These are phyloP conservation scores for Acanthamoeba triangularis DNA, from an alignment of 208 protist genomes.

Conservation along the genomic window DNA sequence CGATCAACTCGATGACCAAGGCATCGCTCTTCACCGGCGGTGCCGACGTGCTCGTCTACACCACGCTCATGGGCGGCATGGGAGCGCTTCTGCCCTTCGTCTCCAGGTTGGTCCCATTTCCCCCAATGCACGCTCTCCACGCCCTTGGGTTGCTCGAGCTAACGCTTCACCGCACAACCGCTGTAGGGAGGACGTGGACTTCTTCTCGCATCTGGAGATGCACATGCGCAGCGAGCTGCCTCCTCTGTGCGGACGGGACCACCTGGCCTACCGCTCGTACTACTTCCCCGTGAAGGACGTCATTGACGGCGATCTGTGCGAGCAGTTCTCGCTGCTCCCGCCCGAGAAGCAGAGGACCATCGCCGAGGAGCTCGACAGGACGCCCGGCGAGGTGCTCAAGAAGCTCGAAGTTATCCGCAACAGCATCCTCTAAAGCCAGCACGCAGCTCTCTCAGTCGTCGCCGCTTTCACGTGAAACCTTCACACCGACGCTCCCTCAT, in stretches of 20 bases:
- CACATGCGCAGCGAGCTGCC: constrained; percentile 91
- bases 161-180: neutral
- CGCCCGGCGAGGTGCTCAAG: constrained; percentile 90
- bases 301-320: constrained; percentile 95
- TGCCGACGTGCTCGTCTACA: constrained; percentile 89
- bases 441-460: neutral
- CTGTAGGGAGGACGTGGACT: constrained; percentile 92
- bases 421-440: constrained; percentile 71
- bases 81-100: constrained; percentile 72
- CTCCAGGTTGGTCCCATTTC: neutral
- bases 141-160: neutral
- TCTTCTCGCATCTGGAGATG: constrained; percentile 94
- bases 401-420: constrained; percentile 93
- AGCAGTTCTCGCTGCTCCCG: constrained; percentile 89
- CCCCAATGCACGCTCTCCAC: no score
- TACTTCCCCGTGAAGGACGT: constrained; percentile 94
- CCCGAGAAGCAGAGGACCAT: constrained; percentile 87
- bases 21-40: constrained; percentile 85
- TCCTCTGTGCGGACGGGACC: constrained; percentile 93
- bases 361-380: constrained; percentile 90
- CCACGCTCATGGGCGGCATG: constrained; percentile 87
- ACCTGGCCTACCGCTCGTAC: constrained; percentile 93
- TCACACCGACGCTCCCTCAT: neutral
- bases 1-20: constrained; percentile 89
- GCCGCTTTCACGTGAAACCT: no score